Evolutionary conservation across 352 stramenopile species (phyloP), one percentile per base, ranked within the genome.

Genomic region (Pythium graminicola): DNA sequence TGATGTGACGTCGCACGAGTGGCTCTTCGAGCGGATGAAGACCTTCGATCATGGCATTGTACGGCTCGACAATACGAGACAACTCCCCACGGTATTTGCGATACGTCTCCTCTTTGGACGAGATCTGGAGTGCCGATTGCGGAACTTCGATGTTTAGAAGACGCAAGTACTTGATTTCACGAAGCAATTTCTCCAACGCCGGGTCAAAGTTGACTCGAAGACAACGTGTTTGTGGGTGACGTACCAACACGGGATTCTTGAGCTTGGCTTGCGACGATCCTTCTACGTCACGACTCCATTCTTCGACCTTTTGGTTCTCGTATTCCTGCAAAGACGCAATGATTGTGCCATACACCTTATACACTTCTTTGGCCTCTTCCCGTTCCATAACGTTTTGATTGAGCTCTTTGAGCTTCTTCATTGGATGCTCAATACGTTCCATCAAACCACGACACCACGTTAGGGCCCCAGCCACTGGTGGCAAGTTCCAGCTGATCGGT

Each of bases 161-260:
- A 16, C 96, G 73, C 52, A 99, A 85, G 64, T 99, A 99, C 61
- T 99, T 99, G 49, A 98, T 97, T 72, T 99, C 96, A 19, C 96
- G 86, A 29, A 99, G 68, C 22, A 99, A 74, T 27, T 97, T 92
- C 46, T 98, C 94, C 6, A 99, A 76, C 20, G 93, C 92, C 11
- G 96, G 89, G 47, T 99, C 96, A 51, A 99, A 99, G 67, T 99
- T 99, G 2, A 98, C 96, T 11, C 84, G 75, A 2, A 99, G 69
- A 24, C 95, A 90, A 6, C 84, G 75, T 24, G 86, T 97, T 35
- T 97, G 86, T 14, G 85, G 67, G 42, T 95, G 77, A 14, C 94
- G 88, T 22, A 94, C 68, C 17, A 99, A 64, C 26, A 99, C 67
- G 16, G 93, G 89, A 29, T 98, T 85, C 61, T 97, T 97, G 29